Evolutionary conservation across 192 early-diverging fungal species (phyloP).

Genomic region (Coemansia sp.): DNA sequence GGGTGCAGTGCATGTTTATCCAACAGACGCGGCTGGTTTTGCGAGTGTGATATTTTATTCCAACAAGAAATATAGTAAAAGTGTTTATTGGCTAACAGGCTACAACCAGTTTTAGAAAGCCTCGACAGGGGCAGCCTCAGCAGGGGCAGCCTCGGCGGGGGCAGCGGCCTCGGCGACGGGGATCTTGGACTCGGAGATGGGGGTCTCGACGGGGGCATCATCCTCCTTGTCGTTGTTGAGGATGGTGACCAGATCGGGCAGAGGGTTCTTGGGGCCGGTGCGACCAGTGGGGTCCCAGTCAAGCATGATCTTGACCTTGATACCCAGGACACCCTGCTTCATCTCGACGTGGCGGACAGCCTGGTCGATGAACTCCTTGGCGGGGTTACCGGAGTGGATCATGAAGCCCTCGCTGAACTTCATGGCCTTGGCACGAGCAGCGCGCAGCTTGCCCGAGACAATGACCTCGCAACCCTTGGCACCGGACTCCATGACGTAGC

Average conservation of each 20-base stretch:
- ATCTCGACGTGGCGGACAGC: constrained; percentile 97
- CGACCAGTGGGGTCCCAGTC: constrained; percentile 91
- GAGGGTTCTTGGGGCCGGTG: constrained; percentile 89
- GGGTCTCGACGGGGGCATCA: constrained; percentile 66
- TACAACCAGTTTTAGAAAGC: constrained; percentile 41
- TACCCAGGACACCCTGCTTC: constrained; percentile 97
- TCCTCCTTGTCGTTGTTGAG: constrained; percentile 78
- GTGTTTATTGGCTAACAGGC: constrained; percentile 4
- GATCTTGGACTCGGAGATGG: constrained; percentile 61
- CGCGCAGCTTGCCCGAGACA: constrained; percentile 99
- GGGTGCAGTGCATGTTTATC: no score
- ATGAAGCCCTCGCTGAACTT: constrained; percentile 99
- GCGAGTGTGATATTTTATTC: constrained; percentile 2
- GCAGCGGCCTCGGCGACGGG: constrained; percentile 20
- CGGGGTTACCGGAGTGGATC: constrained; percentile 99
- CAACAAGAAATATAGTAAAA: constrained; percentile 6
- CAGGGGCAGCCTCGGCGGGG: constrained; percentile 21
- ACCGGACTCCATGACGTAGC: constrained; percentile 98
- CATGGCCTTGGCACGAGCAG: constrained; percentile 99
- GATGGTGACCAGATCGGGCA: constrained; percentile 96
- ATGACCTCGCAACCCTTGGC: constrained; percentile 99
- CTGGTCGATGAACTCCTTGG: constrained; percentile 90
- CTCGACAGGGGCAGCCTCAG: constrained; percentile 33
- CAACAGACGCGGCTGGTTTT: no score
- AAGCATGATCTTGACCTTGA: constrained; percentile 99